These are phyloP conservation scores for Trametes cubensis DNA, from an alignment of 768 basidiomycete species.

Conservation along the genomic window DNA sequence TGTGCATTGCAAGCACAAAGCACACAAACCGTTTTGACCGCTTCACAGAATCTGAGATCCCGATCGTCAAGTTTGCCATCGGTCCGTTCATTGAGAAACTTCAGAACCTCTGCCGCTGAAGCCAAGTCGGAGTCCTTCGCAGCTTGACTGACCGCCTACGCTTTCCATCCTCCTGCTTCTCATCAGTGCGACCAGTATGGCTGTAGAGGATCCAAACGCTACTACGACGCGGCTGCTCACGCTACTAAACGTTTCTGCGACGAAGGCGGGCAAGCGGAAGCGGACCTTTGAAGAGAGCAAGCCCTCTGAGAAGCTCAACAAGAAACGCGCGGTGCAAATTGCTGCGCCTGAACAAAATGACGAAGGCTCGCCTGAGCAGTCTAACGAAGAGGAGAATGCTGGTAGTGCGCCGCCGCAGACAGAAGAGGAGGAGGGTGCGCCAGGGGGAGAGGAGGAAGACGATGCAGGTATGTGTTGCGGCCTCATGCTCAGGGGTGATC, in stretches of 20 bases:
- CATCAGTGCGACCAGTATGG: conserved; percentile 18
- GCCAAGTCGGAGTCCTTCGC: background rate
- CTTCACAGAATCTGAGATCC: background rate
- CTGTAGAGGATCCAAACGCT: conserved; percentile 43
- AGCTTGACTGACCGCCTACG: too few relatives aligned
- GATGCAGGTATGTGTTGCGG: conserved; percentile 7
- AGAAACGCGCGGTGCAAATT: conserved; percentile 48
- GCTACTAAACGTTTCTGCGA: conserved; percentile 86
- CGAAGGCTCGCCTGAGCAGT: conserved; percentile 11
- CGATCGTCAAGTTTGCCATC: background rate
- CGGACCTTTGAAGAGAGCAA: conserved; percentile 38
- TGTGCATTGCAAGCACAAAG: too few relatives aligned
- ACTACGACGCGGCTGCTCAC: conserved; percentile 83
- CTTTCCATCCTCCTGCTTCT: background rate
- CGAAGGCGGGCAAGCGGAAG: conserved; percentile 65
- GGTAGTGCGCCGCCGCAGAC: conserved; percentile 17
- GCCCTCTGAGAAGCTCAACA: conserved; percentile 65
- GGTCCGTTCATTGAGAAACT: background rate
- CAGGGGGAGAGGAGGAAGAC: conserved; percentile 26
- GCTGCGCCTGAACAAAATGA: conserved; percentile 11
- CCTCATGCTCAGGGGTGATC: background rate
- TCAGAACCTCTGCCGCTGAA: background rate
- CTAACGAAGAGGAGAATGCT: conserved; percentile 17
- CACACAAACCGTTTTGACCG: too few relatives aligned
- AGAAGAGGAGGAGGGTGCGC: conserved; percentile 20